phyloP scores from a whole-genome alignment of 208 protist genomes.

The Phytomonas sp. region DNA sequence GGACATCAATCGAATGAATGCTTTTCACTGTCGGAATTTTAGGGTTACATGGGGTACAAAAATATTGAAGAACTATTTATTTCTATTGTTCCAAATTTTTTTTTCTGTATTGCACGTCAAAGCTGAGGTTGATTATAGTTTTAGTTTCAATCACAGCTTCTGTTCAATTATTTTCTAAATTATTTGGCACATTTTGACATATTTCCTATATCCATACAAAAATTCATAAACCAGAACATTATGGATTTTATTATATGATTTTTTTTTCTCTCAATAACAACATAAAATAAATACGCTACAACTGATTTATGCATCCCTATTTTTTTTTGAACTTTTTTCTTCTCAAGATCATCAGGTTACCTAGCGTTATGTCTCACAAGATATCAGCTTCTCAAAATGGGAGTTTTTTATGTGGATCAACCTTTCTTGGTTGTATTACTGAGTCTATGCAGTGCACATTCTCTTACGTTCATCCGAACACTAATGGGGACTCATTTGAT shows the following conservation, averaged over 20 bases:
- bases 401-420: background rate
- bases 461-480: constrained; percentile 1
- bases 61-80: background rate
- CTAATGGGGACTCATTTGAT: background rate
- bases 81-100: background rate
- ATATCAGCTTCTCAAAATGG: background rate
- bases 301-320: background rate
- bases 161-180: background rate
- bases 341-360: background rate
- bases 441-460: background rate
- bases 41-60: background rate
- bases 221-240: constrained; percentile 4
- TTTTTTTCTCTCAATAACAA: constrained; percentile 11
- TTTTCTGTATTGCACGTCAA: background rate
- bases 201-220: background rate
- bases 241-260: background rate
- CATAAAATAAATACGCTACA: background rate
- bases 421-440: constrained; percentile 7
- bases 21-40: background rate
- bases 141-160: background rate
- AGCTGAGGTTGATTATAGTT: background rate
- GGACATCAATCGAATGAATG: background rate
- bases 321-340: background rate
- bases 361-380: background rate
- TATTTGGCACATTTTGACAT: background rate